A percentile compares a stretch with the other conserved stretches of the same genome.
Evolutionary conservation across 495 filamentous ascomycete genomes (phyloP).

Genomic region (Talaromyces thailandensis): DNA sequence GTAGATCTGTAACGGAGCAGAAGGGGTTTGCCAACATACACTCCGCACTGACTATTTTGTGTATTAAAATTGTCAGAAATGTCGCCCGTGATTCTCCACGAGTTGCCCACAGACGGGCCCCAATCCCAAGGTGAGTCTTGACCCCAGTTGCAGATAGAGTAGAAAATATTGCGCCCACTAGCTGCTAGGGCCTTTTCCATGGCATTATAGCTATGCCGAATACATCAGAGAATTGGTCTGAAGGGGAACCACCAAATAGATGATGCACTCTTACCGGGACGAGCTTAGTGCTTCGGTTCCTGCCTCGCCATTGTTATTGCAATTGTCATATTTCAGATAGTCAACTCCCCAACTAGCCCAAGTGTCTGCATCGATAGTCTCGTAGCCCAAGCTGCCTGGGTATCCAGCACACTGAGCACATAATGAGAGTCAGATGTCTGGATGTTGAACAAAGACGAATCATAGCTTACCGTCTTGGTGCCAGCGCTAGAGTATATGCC

Average conservation of each 20-base stretch:
- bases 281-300: slow-evolving; percentile 23
- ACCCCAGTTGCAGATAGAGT: slow-evolving; percentile 53
- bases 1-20: too few species aligned
- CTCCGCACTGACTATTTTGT: too few species aligned
- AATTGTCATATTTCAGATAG: slow-evolving; percentile 68
- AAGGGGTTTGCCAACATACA: too few species aligned
- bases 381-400: slow-evolving; percentile 35
- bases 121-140: slow-evolving; percentile 44
- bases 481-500: slow-evolving; percentile 46
- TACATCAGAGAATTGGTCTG: too few species aligned
- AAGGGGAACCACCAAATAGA: neutral
- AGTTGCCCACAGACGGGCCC: slow-evolving; percentile 47
- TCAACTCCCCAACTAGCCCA: slow-evolving; percentile 53
- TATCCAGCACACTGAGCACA: slow-evolving; percentile 5
- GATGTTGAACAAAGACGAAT: too few species aligned
- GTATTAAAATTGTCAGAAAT: slow-evolving; percentile 29
- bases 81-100: slow-evolving; percentile 48
- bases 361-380: slow-evolving; percentile 50
- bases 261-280: neutral
- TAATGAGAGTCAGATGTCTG: too few species aligned
- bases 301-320: slow-evolving; percentile 45
- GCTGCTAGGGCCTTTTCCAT: slow-evolving; percentile 55
- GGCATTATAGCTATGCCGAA: slow-evolving; percentile 43
- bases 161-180: slow-evolving; percentile 50
- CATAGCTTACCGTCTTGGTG: slow-evolving; percentile 19